A percentile compares a stretch with the other conserved stretches of the same genome.
Conservation (phyloP, 202 grass and related monocot genomes). For the Digitaria exilis region DNA sequence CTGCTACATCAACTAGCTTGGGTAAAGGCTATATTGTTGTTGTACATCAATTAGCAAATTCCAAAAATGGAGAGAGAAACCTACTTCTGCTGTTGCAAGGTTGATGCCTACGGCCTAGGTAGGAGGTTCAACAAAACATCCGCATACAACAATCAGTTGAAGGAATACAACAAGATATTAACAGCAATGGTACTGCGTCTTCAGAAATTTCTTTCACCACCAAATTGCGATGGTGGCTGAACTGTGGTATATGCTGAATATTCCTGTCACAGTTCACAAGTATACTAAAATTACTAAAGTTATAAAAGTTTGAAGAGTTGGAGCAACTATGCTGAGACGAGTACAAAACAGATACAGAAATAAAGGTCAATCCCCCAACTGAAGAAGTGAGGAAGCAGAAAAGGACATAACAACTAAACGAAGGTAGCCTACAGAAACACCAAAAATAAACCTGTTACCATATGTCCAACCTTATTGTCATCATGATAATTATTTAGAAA, state of each 20-base stretch:
- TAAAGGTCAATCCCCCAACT: constrained; percentile 24
- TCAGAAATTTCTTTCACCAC: constrained; percentile 62
- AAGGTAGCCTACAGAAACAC: constrained; percentile 28
- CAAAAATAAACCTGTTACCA: neutral
- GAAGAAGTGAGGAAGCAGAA: constrained; percentile 9
- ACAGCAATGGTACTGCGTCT: constrained; percentile 38
- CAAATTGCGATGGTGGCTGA: constrained; percentile 58
- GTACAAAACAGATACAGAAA: constrained; percentile 14
- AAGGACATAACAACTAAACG: constrained; percentile 6
- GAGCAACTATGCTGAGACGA: neutral
- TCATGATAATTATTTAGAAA: constrained; percentile 15
- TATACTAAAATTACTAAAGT: constrained; percentile 12
- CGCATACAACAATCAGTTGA: constrained; percentile 43
- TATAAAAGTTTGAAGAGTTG: neutral
- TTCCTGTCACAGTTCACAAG: constrained; percentile 51
- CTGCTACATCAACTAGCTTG: constrained; percentile 30
- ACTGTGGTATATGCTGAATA: constrained; percentile 52
- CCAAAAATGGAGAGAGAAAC: neutral
- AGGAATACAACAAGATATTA: constrained; percentile 33
- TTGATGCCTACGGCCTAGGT: constrained; percentile 26
- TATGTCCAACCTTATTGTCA: neutral
- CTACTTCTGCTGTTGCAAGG: constrained; percentile 20
- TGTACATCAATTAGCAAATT: constrained; percentile 35
- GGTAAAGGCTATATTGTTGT: no score
- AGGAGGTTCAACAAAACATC: neutral